Base-by-base conservation (phyloP, 805 yeast genomes). In the Yarrowia sp. region DNA sequence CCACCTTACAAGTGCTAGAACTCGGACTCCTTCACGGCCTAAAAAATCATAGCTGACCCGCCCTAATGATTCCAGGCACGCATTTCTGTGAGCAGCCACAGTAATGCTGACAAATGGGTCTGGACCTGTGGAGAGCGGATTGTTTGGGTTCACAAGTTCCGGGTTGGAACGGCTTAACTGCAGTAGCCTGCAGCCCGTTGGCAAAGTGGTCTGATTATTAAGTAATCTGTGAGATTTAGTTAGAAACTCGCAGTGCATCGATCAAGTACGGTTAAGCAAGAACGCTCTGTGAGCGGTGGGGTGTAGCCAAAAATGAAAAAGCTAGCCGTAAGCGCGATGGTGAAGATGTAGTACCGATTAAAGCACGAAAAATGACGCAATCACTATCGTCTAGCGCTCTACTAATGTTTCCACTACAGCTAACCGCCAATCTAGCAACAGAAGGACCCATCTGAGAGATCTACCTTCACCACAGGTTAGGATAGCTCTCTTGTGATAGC, bases 141-240 rank as follows among this genome's bases (percentile, higher is more conserved):
- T 3, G 14, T 32, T 50, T 50, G 38, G 53, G 40, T 22, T 48
- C 16, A 8, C 32, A 26, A 38, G 42, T 19, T 35, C 43, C 58
- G 32, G 19, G 58, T 16, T 16, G 41, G 58, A 53, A 53, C 58
- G 58, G 58, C 58, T 53, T 19, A 16, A 38, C 43, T 53, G 58
- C 58, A 53, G 58, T 53, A 53, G 58, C 26, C 35, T 38, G 58
- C 58, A 53, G 58, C 58, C 58, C 58, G 58, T 53, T 53, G 58
- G 16, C 19, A 35, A 19, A 19, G 58, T 53, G 58, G 58, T 38
- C 58, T 53, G 58, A 53, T 53, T 38, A 12, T 38, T 11, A 53
- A 53, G 58, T 16, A 53, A 38, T 0, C 4, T 5, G 16, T 15
- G 32, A 11, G 19, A 0, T 19, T 53, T 53, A 38, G 58, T 53